These are phyloP conservation scores for Lepiota brunneoincarnata DNA, from an alignment of 768 basidiomycete species.

Conservation along the genomic window DNA sequence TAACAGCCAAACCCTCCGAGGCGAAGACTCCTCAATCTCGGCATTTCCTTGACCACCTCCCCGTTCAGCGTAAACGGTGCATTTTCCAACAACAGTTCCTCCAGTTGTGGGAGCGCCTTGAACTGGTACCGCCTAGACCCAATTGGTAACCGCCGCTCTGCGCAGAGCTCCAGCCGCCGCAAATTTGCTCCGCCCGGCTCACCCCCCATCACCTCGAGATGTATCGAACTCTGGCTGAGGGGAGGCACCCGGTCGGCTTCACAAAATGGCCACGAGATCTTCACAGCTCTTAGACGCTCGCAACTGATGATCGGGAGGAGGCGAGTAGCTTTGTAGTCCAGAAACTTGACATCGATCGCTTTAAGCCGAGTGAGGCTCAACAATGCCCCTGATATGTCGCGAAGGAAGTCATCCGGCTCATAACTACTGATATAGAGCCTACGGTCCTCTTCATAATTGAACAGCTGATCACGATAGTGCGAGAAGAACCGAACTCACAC, in stretches of 20 bases:
- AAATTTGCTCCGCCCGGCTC: too few relatives aligned
- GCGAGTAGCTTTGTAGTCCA: background rate
- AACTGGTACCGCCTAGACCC: background rate
- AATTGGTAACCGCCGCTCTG: background rate
- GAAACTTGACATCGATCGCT: background rate
- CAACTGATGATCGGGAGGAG: background rate
- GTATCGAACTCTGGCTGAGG: background rate
- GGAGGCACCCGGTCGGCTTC: background rate
- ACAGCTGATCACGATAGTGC: background rate
- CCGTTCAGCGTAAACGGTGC: background rate
- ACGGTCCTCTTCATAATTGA: background rate
- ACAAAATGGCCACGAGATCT: constrained; percentile 4
- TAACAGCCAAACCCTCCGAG: constrained; percentile 1
- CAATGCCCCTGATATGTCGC: background rate
- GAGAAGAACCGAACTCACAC: background rate
- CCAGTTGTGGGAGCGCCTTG: background rate
- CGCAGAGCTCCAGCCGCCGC: background rate
- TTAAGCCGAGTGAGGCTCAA: background rate
- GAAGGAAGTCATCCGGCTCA: constrained; percentile 1
- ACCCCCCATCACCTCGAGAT: background rate
- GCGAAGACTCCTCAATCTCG: background rate
- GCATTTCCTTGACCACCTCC: background rate
- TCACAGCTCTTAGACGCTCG: background rate
- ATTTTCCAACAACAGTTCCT: constrained; percentile 3
- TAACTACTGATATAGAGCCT: constrained; percentile 1